Evolutionary conservation across 495 filamentous ascomycete species (phyloP), one percentile per base, ranked within the genome.

Genomic region (Xylaria scruposa): DNA sequence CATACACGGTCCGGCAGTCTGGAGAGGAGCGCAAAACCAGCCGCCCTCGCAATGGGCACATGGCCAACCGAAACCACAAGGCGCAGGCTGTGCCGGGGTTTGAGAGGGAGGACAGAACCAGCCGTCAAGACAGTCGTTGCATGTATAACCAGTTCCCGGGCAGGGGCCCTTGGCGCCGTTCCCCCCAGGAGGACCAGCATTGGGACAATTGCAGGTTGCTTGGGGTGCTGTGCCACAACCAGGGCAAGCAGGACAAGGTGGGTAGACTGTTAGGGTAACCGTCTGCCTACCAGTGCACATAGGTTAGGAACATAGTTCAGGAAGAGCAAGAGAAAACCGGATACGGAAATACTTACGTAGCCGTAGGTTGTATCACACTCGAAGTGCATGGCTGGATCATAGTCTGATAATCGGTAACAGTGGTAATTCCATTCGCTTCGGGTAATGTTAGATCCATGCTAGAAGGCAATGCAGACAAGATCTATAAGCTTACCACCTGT

Each of bases 31-130:
- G 66, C 83, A 84, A 31, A 82, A 84, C 79, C 81, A 84, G 15
- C 79, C 82, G 15, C 73, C 77, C 38, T 75, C 71, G 64, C 82
- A 83, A 60, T 80, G 76, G 67, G 73, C 81, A 70, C 82, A 84
- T 33, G 82, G 79, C 81, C 81, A 82, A 9, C 80, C 80, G 65
- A 76, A 76, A 33, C 83, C 83, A 64, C 82, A 83, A 70, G 81
- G 81, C n/a, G 79, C 81, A 46, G 78, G 66, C n/a, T 77, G 76
- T 12, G 82, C 81, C 10, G 82, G 80, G 9, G 82, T 84, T 38
- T 81, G 78, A 26, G 75, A 72, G 15, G 80, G 81, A 54, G 81
- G 81, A 60, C 81, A 85, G 42, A 83, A 84, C 83, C 82, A 84
- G 33, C 80, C 83, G 58, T 81, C 78, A 19, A 77, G 74, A 61